These are phyloP conservation scores for Wakefieldia striispora DNA, from an alignment of 768 basidiomycete genomes.

Conservation along the genomic window DNA sequence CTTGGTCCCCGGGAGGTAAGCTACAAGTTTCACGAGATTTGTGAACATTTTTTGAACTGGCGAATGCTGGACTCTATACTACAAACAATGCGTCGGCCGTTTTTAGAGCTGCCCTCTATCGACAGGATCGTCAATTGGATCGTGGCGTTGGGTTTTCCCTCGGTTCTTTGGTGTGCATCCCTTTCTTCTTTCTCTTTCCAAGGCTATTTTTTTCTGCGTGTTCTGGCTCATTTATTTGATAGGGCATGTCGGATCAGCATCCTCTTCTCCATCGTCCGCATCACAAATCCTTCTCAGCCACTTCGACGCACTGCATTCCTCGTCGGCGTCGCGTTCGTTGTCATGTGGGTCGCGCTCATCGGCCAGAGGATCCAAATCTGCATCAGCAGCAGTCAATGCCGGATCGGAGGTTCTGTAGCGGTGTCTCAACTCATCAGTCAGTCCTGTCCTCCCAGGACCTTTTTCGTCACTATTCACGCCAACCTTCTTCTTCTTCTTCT, in stretches of 20 bases:
- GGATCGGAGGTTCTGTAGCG: background rate
- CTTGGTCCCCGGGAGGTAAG: background rate
- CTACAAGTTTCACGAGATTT: no score
- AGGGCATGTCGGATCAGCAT: constrained; percentile 28
- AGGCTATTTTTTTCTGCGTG: background rate
- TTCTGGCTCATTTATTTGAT: background rate
- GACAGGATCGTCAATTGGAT: constrained; percentile 11
- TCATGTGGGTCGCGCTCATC: constrained; percentile 25
- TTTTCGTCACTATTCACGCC: background rate
- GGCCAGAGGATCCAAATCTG: constrained; percentile 16
- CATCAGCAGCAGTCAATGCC: background rate
- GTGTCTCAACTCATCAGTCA: constrained; percentile 23
- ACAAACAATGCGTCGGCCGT: background rate
- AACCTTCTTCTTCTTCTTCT: background rate
- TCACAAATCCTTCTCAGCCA: constrained; percentile 9
- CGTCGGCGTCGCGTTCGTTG: constrained; percentile 13
- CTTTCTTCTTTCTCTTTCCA: background rate
- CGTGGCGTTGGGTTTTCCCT: constrained; percentile 9
- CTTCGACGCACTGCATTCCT: constrained; percentile 4
- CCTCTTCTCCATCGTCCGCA: constrained; percentile 21
- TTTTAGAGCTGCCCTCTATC: background rate
- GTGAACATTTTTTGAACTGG: no score
- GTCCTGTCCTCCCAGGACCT: background rate
- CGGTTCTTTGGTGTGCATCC: constrained; percentile 20
- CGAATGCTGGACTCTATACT: no score